These are phyloP conservation scores for Moniliophthora roreri DNA, from an alignment of 1,284 basidiomycete genomes.

Conservation along the genomic window DNA sequence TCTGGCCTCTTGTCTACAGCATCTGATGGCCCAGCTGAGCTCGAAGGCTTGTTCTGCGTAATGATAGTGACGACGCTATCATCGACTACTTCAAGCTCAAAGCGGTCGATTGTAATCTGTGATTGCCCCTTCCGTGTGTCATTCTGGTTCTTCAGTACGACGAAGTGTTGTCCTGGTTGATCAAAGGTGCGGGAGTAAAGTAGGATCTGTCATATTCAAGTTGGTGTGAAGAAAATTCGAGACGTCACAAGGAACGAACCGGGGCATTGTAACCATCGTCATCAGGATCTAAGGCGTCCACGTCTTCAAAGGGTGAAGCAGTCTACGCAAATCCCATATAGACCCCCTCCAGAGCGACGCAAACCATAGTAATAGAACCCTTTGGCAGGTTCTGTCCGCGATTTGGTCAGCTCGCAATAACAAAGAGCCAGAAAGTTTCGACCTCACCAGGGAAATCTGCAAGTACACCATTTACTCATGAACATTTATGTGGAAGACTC, in stretches of 20 bases:
- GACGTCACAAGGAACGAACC: constrained; percentile 12
- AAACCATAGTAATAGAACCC: constrained; percentile 31
- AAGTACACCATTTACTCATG: neutral
- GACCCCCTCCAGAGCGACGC: constrained; percentile 16
- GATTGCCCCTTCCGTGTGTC: constrained; percentile 20
- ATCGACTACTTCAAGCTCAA: constrained; percentile 24
- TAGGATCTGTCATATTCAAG: neutral
- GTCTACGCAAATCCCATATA: constrained; percentile 27
- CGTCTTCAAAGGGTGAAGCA: constrained; percentile 22
- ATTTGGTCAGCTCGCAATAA: neutral
- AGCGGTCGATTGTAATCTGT: constrained; percentile 27
- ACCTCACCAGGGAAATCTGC: constrained; percentile 10
- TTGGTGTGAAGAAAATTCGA: neutral
- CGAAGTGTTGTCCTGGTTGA: neutral
- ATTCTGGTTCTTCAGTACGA: neutral
- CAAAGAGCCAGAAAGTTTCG: neutral
- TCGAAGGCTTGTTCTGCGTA: neutral
- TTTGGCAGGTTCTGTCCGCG: constrained; percentile 22
- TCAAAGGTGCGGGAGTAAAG: neutral
- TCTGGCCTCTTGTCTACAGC: too few relatives aligned
- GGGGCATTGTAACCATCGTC: constrained; percentile 28
- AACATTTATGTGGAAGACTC: neutral
- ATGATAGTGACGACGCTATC: neutral
- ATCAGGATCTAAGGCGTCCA: constrained; percentile 24
- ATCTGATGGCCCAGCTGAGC: neutral